Base-by-base conservation (phyloP, 176 grass and related monocot species). In the Dactylis glomerata region DNA sequence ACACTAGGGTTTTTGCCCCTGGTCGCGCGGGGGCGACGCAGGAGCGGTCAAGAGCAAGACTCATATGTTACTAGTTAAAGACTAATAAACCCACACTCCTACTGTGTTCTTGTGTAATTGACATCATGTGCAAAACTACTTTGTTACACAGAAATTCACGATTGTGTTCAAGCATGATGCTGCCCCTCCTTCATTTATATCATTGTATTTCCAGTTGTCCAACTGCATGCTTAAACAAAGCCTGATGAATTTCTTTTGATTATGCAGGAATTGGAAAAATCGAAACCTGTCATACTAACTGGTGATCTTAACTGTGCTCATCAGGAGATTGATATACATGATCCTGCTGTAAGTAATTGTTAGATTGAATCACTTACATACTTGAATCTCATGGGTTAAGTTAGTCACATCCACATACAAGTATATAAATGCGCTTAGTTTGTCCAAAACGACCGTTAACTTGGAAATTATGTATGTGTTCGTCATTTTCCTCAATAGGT, bases 271-370 rank as follows among this genome's bases (percentile, higher is more conserved):
- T 67, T 93, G 62, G 92, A 93, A 83, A 90, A 90, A 86, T 83
- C 50, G 0, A 93, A 91, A 75, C 92, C 92, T 83, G 92, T 93
- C 28, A 93, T 93, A 83, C 84, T 93, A 82, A 90, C 92, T 26
- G 92, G 88, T 86, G 92, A 93, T 75, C 83, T 93, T 74, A 93
- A 93, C 62, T 93, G 92, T 67, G 92, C 92, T 3, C 88, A 90
- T 81, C 73, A 90, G 84, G 88, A 93, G 82, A 93, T 93, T 64
- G 92, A 93, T 84, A 93, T 93, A 55, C 65, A 88, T 81, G 83
- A 93, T 83, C 92, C 92, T 77, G 75, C 88, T 66, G 92, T 93
- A 79, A 93, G 92, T 76, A 82, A 79, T 37, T 8, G 32, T 50
- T n/a, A 68, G 57, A 38, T 90, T 67, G 9, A 37, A 86, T 76